These are phyloP conservation scores for Boeremia lycopersici DNA, from an alignment of 2,329 filamentous ascomycete species.

Conservation along the genomic window DNA sequence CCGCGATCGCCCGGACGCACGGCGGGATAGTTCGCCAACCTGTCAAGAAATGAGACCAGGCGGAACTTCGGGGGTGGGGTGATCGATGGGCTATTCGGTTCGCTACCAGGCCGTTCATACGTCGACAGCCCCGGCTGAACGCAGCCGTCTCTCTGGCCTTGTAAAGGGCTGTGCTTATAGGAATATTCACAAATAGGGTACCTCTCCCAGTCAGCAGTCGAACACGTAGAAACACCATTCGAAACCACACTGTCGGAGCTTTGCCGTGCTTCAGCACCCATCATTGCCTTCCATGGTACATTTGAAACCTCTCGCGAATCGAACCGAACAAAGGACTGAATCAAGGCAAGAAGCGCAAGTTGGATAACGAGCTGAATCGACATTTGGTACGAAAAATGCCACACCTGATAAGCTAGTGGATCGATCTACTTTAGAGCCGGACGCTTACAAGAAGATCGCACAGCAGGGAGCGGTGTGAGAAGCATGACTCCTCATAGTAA, in stretches of 20 bases:
- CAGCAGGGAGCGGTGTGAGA: constrained; percentile 1
- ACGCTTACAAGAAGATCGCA: neutral
- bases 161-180: neutral
- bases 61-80: neutral
- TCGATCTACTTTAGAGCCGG: neutral
- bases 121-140: neutral
- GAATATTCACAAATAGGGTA: neutral
- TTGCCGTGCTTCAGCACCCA: neutral
- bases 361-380: neutral
- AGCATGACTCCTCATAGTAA: neutral
- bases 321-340: neutral
- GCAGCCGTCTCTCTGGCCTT: no score
- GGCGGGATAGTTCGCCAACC: neutral
- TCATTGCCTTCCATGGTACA: neutral
- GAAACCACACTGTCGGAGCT: neutral
- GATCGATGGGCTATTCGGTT: no score
- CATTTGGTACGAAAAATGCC: neutral
- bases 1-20: neutral
- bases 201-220: neutral
- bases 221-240: neutral
- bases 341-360: neutral
- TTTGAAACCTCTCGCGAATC: neutral
- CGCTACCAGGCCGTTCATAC: neutral
- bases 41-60: neutral
- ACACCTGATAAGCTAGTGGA: neutral